Evolutionary conservation across 148 eudicot genomes (phyloP).

Genomic region (Chenopodium formosanum): DNA sequence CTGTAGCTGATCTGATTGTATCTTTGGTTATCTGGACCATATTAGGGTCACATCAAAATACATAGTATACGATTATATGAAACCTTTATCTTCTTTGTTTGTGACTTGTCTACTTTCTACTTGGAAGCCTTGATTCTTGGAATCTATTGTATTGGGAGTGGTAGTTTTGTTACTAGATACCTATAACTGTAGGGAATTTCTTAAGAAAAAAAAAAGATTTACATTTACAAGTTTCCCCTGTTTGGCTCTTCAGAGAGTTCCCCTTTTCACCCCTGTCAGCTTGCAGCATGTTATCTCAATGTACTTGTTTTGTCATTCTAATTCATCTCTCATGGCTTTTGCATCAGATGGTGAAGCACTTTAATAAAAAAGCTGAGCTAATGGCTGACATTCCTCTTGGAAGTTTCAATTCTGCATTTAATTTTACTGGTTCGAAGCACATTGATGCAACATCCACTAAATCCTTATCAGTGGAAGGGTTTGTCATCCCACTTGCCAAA

Average conservation of each 20-base stretch:
- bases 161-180: background rate
- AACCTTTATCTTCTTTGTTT: background rate
- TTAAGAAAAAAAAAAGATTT: background rate
- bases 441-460: conserved; percentile 71
- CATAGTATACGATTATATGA: background rate
- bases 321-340: conserved; percentile 17
- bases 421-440: conserved; percentile 76
- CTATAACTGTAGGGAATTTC: background rate
- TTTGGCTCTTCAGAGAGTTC: background rate
- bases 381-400: conserved; percentile 71
- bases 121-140: background rate
- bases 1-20: background rate
- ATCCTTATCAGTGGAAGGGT: conserved; percentile 68
- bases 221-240: background rate
- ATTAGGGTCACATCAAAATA: background rate
- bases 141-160: background rate
- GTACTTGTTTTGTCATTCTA: conserved; percentile 13
- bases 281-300: background rate
- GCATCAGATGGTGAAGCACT: conserved; percentile 80
- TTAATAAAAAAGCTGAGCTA: conserved; percentile 67
- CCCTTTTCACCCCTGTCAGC: background rate
- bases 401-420: conserved; percentile 87
- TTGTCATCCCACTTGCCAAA: conserved; percentile 68
- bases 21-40: background rate
- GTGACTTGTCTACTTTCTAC: background rate